Evolutionary conservation across 148 eudicot species (phyloP), one percentile per base, ranked within the genome.

Genomic region (Persicaria tinctoria): DNA sequence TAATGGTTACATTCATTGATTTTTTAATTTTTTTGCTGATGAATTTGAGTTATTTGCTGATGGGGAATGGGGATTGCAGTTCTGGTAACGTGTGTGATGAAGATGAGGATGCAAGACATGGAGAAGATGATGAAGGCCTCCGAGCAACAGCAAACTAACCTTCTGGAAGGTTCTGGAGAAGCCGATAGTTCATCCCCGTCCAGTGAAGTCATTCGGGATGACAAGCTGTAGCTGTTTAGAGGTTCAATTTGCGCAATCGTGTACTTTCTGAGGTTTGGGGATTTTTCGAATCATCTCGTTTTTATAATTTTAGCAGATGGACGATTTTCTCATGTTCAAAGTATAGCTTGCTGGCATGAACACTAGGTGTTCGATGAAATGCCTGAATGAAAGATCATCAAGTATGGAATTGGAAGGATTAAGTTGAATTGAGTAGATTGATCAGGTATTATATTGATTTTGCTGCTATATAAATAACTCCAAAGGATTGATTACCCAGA

Each of bases 91-190:
- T 84, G 78, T 74, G 93, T 90, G 74, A 85, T 84, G 8, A 81
- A 83, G 46, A 84, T 87, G 13, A 84, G 97, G 75, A 20, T 85
- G 12, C 77, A 84, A 60, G 96, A 90, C 77, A 86, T 90, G 91
- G 91, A 92, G 62, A 89, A 83, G 79, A 1, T 84, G 70, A 44
- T 89, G 75, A 76, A 88, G 59, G 49, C 80, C 66, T 70, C 63
- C 14, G 79, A 79, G 6, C 81, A 54, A 11, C 76, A 76, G 17
- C 59, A 66, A 17, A 66, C 7, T 66, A 1, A 46, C 70, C 47
- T 66, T 44, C 47, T 13, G 14, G 18, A 66, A 41, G 70, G 48
- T 14, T 66, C 70, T 63, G 68, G 44, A 63, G 68, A 63, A 8
- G 44, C 32, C 45, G 68, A 27, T 27, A 10, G 6, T 11, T 12